Evolutionary conservation across 768 basidiomycete species (phyloP).

Genomic region (Lentinula guzmanii): DNA sequence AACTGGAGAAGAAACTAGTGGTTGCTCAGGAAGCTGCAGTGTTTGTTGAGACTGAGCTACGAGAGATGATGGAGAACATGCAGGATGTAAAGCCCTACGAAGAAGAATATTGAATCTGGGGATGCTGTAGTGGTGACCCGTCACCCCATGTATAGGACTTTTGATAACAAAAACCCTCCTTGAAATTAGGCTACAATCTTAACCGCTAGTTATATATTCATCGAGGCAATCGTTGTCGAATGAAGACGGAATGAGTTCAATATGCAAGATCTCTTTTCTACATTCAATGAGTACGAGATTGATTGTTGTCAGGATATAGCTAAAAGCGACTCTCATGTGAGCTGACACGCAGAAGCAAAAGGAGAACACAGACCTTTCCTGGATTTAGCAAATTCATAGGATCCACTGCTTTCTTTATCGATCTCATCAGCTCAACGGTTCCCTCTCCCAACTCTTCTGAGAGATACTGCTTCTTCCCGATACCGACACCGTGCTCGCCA

Average conservation of each 20-base stretch:
- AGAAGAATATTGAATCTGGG: constrained; percentile 13
- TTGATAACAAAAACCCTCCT: no score
- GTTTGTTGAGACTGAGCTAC: constrained; percentile 69
- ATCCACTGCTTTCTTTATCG: constrained; percentile 76
- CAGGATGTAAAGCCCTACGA: constrained; percentile 46
- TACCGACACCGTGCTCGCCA: constrained; percentile 84
- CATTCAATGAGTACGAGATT: neutral
- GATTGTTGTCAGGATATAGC: constrained; percentile 3
- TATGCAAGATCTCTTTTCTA: neutral
- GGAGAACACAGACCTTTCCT: constrained; percentile 47
- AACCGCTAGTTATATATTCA: no score
- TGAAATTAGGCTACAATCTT: no score
- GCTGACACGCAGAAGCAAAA: neutral
- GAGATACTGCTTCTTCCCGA: constrained; percentile 84
- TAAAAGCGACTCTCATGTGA: neutral
- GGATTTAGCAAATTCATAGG: constrained; percentile 83
- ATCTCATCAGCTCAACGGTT: constrained; percentile 82
- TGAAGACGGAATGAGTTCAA: neutral
- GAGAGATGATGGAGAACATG: constrained; percentile 68
- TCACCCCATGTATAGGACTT: no score
- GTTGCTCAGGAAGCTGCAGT: constrained; percentile 68
- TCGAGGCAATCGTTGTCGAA: no score
- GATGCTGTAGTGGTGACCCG: no score
- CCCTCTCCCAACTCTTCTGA: constrained; percentile 75
- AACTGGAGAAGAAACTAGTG: constrained; percentile 68